A percentile compares a stretch with the other conserved stretches of the same genome.
phyloP scores from a whole-genome alignment of 108 stramenopile genomes.

The Epipyxis sp. region DNA sequence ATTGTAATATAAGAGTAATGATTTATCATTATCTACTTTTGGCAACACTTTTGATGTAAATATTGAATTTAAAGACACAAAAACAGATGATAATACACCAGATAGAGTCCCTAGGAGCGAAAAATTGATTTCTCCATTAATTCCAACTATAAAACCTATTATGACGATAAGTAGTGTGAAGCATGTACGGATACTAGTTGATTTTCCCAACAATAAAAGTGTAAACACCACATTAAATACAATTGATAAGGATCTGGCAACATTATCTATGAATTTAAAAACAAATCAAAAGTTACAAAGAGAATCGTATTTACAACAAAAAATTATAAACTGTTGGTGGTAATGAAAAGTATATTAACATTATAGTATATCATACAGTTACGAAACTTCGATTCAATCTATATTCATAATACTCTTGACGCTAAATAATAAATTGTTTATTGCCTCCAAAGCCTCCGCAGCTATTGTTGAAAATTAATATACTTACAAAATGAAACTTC shows the following conservation, averaged over 20 bases:
- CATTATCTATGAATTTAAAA: conserved; percentile 77
- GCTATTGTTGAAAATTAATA: too few species aligned
- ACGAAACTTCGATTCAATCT: too few species aligned
- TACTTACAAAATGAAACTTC: conserved; percentile 77
- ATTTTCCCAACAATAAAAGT: conserved; percentile 65
- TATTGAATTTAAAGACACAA: conserved; percentile 88
- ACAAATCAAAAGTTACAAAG: too few species aligned
- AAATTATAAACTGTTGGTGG: too few species aligned
- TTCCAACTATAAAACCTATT: conserved; percentile 78
- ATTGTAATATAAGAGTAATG: conserved; percentile 86
- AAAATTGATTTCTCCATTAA: conserved; percentile 77
- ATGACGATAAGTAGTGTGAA: conserved; percentile 75
- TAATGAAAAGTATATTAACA: too few species aligned
- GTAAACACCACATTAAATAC: conserved; percentile 88
- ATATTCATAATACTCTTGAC: too few species aligned
- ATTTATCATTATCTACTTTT: conserved; percentile 81
- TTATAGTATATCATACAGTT: too few species aligned
- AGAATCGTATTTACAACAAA: too few species aligned
- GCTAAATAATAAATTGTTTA: too few species aligned
- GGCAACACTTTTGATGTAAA: conserved; percentile 84
- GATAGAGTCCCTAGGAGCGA: conserved; percentile 70
- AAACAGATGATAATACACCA: conserved; percentile 77
- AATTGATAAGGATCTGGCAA: conserved; percentile 84
- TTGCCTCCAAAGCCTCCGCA: too few species aligned
- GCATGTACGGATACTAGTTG: conserved; percentile 66